These are phyloP conservation scores for Handroanthus guayacan DNA, from an alignment of 257 asterid species.

Conservation along the genomic window DNA sequence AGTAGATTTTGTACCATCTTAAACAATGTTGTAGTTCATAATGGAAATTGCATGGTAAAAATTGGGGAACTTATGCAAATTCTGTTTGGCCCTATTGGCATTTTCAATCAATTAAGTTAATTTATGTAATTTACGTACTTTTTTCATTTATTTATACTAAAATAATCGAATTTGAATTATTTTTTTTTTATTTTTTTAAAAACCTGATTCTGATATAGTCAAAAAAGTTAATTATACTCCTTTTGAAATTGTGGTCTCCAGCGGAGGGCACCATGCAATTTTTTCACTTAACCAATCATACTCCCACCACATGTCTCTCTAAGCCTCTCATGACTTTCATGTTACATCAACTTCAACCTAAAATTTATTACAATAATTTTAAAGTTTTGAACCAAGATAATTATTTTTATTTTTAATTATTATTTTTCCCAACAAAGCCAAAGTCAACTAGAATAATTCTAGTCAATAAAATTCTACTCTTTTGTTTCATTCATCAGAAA, in stretches of 20 bases:
- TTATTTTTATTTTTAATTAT: neutral
- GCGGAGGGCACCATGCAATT: slow-evolving; percentile 6
- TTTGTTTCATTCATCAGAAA: slow-evolving; percentile 15
- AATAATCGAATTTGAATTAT: too few relatives aligned
- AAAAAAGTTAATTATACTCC: neutral
- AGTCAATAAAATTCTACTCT: slow-evolving; percentile 27
- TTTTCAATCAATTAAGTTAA: too few relatives aligned
- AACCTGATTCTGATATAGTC: neutral
- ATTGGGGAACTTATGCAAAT: too few relatives aligned
- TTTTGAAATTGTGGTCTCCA: neutral
- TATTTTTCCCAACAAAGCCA: neutral
- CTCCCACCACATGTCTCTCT: neutral
- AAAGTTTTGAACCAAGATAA: too few relatives aligned
- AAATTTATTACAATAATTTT: too few relatives aligned
- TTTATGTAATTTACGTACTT: too few relatives aligned
- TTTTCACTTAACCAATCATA: neutral
- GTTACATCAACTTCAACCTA: neutral
- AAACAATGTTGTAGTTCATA: too few relatives aligned
- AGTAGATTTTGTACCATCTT: too few relatives aligned
- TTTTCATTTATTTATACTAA: too few relatives aligned
- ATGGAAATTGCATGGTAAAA: too few relatives aligned
- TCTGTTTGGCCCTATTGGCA: too few relatives aligned
- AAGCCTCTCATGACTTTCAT: neutral
- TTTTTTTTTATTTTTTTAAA: too few relatives aligned
- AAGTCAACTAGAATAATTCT: neutral